Base-by-base conservation (phyloP, 441 rosid genomes). In the Corymbia calophylla region DNA sequence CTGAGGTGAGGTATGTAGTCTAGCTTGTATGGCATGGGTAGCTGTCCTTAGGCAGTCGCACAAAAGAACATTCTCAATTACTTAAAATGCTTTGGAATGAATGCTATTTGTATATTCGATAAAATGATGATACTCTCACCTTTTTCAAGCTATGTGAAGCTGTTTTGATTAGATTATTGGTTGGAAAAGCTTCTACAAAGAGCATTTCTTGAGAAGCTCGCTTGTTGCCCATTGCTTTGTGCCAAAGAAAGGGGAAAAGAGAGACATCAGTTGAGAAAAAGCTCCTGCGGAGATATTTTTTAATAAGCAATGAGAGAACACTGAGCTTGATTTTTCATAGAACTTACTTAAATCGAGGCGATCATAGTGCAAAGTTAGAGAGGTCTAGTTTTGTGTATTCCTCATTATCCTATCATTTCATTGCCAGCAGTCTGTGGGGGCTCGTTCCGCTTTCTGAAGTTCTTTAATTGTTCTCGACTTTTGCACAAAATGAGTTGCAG, bases 401-500 rank as follows among this genome's bases (percentile, higher is more conserved):
- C 84, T 77, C 53, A 44, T 77, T 77, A 23, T 44, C 84, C n/a
- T 6, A 4, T 44, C 84, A 77, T 77, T 77, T 77, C 84, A 77
- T 77, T 77, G 84, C n/a, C 84, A 77, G 53, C 51, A 12, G 53
- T 13, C 53, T 14, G 0, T 4, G 84, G 18, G 32, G 18, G 9
- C 51, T 77, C 2, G 0, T 77, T 77, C 53, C 2, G 2, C 84
- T 12, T 77, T 77, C 84, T 77, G 53, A 23, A 77, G 84, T 77
- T 39, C 51, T 23, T 23, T 39, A 77, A 44, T 77, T 44, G 84
- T 44, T 77, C 51, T 77, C 18, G 15, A 13, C 84, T 44, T 77
- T 77, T 44, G 49, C 18, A 77, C 44, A 27, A 77, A 23, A 77
- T 77, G 49, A 44, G 12, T 60, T 88, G 89, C 92, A 96, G 99